A percentile compares a stretch with the other conserved stretches of the same genome.
phyloP scores from a whole-genome alignment of 805 yeast genomes.

The Candida awuae region DNA sequence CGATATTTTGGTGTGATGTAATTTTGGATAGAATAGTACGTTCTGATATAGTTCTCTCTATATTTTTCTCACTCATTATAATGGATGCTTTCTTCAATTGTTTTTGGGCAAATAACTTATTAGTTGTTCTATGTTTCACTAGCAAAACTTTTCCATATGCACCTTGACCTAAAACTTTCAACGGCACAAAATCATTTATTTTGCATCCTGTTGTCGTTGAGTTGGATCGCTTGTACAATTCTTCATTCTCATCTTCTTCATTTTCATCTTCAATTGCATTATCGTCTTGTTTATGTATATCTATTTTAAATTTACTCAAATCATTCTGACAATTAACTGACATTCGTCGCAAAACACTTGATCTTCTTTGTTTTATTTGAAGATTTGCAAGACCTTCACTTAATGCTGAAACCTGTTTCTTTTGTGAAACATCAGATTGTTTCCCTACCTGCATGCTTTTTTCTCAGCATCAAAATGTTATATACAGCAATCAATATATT shows the following conservation, averaged over 20 bases:
- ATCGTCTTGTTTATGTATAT: constrained; percentile 3
- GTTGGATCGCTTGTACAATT: constrained; percentile 10
- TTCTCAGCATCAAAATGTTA: too few species aligned
- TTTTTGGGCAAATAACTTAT: constrained; percentile 72
- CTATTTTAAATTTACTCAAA: constrained; percentile 5
- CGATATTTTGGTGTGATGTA: constrained; percentile 73
- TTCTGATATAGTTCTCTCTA: constrained; percentile 74
- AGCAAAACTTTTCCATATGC: constrained; percentile 80
- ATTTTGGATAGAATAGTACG: constrained; percentile 53
- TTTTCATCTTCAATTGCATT: constrained; percentile 4
- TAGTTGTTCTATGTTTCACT: constrained; percentile 54
- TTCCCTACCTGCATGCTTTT: too few species aligned
- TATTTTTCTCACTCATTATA: constrained; percentile 40
- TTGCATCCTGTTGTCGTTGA: constrained; percentile 8
- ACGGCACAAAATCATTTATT: constrained; percentile 53
- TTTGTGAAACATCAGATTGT: neutral
- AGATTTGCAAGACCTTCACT: neutral
- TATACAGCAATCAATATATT: too few species aligned
- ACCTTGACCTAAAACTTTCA: constrained; percentile 74
- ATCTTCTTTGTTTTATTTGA: constrained; percentile 16
- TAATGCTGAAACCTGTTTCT: neutral
- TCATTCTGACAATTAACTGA: constrained; percentile 18
- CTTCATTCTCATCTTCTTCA: constrained; percentile 3
- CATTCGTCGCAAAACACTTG: constrained; percentile 24
- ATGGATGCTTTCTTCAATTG: constrained; percentile 76